Conservation (phyloP, 2,329 filamentous ascomycete species). For the Trichoderma aggressivum region DNA sequence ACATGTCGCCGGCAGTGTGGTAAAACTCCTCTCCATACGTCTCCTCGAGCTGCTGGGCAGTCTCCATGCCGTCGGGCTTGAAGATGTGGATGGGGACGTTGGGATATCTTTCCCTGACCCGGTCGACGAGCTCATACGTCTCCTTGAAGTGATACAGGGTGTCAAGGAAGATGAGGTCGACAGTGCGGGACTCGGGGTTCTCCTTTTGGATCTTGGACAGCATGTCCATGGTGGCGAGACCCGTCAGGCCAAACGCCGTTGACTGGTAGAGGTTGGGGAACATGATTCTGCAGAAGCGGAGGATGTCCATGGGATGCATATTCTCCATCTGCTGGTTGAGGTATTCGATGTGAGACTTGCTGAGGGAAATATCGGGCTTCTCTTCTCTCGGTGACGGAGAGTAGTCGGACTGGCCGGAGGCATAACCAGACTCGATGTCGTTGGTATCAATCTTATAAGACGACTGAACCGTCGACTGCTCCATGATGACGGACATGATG, state of each 20-base stretch:
- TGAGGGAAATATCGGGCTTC: slow-evolving; percentile 74
- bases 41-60: slow-evolving; percentile 71
- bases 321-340: slow-evolving; percentile 86
- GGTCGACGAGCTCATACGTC: slow-evolving; percentile 70
- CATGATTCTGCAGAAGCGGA: slow-evolving; percentile 87
- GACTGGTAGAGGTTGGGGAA: slow-evolving; percentile 88
- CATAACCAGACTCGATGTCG: slow-evolving; percentile 80
- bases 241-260: slow-evolving; percentile 77
- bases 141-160: slow-evolving; percentile 80
- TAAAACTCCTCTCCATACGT: slow-evolving; percentile 81
- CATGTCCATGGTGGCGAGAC: slow-evolving; percentile 81
- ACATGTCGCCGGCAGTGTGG: slow-evolving; percentile 81
- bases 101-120: slow-evolving; percentile 72
- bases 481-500: slow-evolving; percentile 35
- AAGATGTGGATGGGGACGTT: slow-evolving; percentile 81
- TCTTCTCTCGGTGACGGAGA: slow-evolving; percentile 34
- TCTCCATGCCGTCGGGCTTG: slow-evolving; percentile 76
- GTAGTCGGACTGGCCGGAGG: slow-evolving; percentile 48
- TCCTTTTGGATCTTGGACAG: slow-evolving; percentile 68
- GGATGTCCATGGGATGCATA: slow-evolving; percentile 84
- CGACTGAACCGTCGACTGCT: slow-evolving; percentile 39
- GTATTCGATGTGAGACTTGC: slow-evolving; percentile 81
- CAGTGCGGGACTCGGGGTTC: slow-evolving; percentile 55
- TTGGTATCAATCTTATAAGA: slow-evolving; percentile 41
- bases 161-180: slow-evolving; percentile 77